These are phyloP conservation scores for Puccinia horiana DNA, from an alignment of 1,284 basidiomycete species.

Conservation along the genomic window DNA sequence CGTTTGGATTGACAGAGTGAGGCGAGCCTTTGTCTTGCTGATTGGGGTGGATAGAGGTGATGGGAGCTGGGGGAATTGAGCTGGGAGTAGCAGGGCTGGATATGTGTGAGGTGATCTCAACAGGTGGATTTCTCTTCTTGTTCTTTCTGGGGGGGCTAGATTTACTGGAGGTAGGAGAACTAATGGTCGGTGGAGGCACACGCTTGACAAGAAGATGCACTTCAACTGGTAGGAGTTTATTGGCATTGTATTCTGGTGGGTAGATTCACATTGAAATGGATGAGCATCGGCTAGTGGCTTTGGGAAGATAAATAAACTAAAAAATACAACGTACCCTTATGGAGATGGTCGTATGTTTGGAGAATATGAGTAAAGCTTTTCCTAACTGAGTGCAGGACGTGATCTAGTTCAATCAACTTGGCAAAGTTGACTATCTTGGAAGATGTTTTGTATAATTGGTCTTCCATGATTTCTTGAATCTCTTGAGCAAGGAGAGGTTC, in stretches of 20 bases:
- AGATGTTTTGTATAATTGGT: background rate
- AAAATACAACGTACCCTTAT: background rate
- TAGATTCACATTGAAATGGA: background rate
- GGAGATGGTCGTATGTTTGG: background rate
- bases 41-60: background rate
- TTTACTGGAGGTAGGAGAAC: background rate
- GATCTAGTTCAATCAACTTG: background rate
- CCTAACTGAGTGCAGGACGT: background rate
- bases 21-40: background rate
- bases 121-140: background rate
- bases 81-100: background rate
- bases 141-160: background rate
- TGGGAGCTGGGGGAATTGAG: background rate
- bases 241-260: background rate
- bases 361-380: background rate
- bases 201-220: background rate
- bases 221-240: background rate
- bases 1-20: background rate
- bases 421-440: background rate
- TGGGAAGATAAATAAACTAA: background rate
- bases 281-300: background rate
- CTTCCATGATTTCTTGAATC: background rate
- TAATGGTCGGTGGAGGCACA: background rate
- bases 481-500: constrained; percentile 3
- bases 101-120: background rate